Percentiles rank a stretch among this genome's conserved stretches.
phyloP scores from a whole-genome alignment of 1,284 basidiomycete genomes.

The Austropuccinia psidii region DNA sequence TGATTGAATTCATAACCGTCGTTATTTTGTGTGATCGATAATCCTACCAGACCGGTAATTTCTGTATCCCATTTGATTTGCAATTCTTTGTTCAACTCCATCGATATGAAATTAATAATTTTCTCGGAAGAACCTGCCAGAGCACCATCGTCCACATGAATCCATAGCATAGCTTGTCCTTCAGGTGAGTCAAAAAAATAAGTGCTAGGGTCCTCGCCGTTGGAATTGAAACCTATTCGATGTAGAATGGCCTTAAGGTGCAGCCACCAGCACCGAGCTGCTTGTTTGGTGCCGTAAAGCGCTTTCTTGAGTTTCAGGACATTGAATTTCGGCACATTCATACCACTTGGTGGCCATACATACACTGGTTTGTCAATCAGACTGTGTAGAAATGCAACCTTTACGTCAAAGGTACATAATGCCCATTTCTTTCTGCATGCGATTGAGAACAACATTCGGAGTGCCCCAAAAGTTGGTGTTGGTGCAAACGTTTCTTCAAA shows the following conservation, averaged over 20 bases:
- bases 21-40: too few relatives aligned
- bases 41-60: too few relatives aligned
- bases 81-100: too few relatives aligned
- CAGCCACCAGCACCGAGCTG: slow-evolving; percentile 6
- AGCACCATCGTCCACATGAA: slow-evolving; percentile 23
- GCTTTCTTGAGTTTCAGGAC: background rate
- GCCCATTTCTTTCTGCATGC: background rate
- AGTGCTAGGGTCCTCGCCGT: background rate
- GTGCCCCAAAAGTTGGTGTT: too few relatives aligned
- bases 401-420: background rate
- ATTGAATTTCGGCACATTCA: background rate
- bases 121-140: too few relatives aligned
- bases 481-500: too few relatives aligned
- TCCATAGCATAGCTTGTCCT: background rate
- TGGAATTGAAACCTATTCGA: background rate
- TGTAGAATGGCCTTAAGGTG: background rate
- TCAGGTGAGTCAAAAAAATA: background rate
- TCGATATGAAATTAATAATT: too few relatives aligned
- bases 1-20: too few relatives aligned
- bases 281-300: slow-evolving; percentile 5
- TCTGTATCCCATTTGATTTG: too few relatives aligned
- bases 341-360: background rate
- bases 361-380: background rate
- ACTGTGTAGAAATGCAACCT: background rate
- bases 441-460: too few relatives aligned